These are phyloP conservation scores for Mycena citricolor DNA, from an alignment of 1,284 basidiomycete species.

Conservation along the genomic window DNA sequence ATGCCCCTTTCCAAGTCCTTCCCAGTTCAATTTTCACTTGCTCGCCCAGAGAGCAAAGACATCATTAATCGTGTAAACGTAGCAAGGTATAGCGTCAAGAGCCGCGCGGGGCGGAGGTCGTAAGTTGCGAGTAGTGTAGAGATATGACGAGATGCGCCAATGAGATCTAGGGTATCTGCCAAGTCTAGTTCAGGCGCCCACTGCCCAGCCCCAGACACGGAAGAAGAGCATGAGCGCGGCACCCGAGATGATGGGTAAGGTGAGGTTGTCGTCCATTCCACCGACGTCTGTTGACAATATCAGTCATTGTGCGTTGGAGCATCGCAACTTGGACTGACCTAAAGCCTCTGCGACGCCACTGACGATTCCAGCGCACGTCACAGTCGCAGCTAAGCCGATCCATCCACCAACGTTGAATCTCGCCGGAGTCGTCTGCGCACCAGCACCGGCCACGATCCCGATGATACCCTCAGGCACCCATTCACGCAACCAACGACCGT, in stretches of 20 bases:
- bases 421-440: constrained; percentile 25
- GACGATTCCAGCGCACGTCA: constrained; percentile 70
- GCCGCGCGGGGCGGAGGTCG: too few species aligned
- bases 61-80: too few species aligned
- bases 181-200: too few species aligned
- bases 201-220: constrained; percentile 24
- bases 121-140: too few species aligned
- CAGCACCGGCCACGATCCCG: constrained; percentile 8
- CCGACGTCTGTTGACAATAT: constrained; percentile 68
- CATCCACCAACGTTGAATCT: constrained; percentile 38
- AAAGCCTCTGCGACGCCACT: constrained; percentile 83
- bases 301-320: constrained; percentile 7
- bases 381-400: constrained; percentile 57
- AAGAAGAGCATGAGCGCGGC: constrained; percentile 76
- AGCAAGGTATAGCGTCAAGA: too few species aligned
- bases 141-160: too few species aligned
- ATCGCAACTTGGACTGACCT: constrained; percentile 50
- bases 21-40: too few species aligned
- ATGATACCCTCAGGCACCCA: constrained; percentile 20
- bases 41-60: too few species aligned
- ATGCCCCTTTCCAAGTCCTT: too few species aligned
- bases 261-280: constrained; percentile 89
- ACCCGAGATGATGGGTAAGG: constrained; percentile 88
- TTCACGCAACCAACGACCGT: constrained; percentile 9
- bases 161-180: too few species aligned